These are phyloP conservation scores for Globisporangium spiculum DNA, from an alignment of 352 stramenopile genomes.

Conservation along the genomic window DNA sequence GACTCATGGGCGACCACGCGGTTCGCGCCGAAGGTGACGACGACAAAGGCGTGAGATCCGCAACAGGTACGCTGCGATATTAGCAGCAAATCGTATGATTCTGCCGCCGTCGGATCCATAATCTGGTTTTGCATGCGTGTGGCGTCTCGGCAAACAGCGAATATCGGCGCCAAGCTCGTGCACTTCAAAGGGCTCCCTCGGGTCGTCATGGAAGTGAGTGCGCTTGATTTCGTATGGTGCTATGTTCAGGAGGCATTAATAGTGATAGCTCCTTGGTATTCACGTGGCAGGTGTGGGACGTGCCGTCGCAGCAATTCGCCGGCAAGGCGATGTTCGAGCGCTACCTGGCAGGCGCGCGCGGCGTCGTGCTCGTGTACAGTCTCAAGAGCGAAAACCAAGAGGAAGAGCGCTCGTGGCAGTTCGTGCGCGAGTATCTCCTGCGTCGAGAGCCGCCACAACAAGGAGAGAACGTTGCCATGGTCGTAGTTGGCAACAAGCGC, in stretches of 20 bases:
- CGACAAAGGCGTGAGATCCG: conserved; percentile 30
- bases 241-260: no score
- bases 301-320: conserved; percentile 47
- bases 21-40: not conserved
- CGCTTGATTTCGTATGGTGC: not conserved
- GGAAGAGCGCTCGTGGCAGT: conserved; percentile 1
- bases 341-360: conserved; percentile 35
- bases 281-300: conserved; percentile 48
- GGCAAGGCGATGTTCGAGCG: conserved; percentile 41
- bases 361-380: conserved; percentile 47
- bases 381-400: conserved; percentile 2
- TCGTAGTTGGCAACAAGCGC: conserved; percentile 12
- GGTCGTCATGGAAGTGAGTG: conserved; percentile 43
- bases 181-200: conserved; percentile 31
- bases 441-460: not conserved
- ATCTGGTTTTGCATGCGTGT: not conserved
- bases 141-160: conserved; percentile 18
- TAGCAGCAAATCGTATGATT: not conserved
- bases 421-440: conserved; percentile 6
- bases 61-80: conserved; percentile 26
- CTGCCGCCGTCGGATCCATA: not conserved
- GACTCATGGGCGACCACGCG: conserved; percentile 33
- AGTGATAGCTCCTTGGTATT: not conserved
- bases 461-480: not conserved
- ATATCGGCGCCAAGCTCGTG: conserved; percentile 56